Percentiles rank a stretch among this genome's conserved stretches.
These are phyloP conservation scores for Delonix regia DNA, from an alignment of 306 rosid genomes.

Conservation along the genomic window DNA sequence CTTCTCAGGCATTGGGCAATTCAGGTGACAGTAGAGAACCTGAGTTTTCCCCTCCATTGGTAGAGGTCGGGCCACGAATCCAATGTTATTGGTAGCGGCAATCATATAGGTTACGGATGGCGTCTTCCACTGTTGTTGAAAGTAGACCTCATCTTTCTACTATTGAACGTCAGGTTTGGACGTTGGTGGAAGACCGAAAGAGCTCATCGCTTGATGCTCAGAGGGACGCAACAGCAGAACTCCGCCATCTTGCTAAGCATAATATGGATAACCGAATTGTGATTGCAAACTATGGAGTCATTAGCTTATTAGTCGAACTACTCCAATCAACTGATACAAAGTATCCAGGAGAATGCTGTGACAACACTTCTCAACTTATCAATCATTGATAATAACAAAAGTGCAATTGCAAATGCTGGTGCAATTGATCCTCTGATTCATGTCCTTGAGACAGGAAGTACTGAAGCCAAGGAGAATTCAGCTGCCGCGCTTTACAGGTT, in stretches of 20 bases:
- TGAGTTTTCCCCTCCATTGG: conserved; percentile 43
- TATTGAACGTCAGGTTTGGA: conserved; percentile 59
- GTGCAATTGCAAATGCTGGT: conserved; percentile 64
- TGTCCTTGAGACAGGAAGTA: conserved; percentile 74
- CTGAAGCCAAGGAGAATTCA: conserved; percentile 86
- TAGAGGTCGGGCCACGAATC: conserved; percentile 45
- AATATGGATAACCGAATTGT: conserved; percentile 75
- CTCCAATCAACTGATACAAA: conserved; percentile 59
- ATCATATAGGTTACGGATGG: conserved; percentile 51
- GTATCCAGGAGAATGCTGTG: conserved; percentile 79
- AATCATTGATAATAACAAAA: conserved; percentile 71
- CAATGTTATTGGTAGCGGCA: conserved; percentile 50
- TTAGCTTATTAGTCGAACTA: conserved; percentile 60
- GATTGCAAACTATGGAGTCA: conserved; percentile 72
- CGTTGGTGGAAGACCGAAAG: conserved; percentile 59
- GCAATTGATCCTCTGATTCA: conserved; percentile 81
- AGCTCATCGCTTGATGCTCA: conserved; percentile 56
- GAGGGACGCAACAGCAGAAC: conserved; percentile 63
- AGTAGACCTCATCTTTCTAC: conserved; percentile 57
- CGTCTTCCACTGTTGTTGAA: conserved; percentile 41
- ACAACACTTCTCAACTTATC: conserved; percentile 87
- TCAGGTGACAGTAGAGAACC: conserved; percentile 51
- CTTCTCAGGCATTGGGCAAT: conserved; percentile 40
- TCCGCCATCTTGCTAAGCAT: conserved; percentile 73
- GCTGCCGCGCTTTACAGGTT: conserved; percentile 89